Conservation (phyloP, 306 rosid species). For the Castanea sativa region DNA sequence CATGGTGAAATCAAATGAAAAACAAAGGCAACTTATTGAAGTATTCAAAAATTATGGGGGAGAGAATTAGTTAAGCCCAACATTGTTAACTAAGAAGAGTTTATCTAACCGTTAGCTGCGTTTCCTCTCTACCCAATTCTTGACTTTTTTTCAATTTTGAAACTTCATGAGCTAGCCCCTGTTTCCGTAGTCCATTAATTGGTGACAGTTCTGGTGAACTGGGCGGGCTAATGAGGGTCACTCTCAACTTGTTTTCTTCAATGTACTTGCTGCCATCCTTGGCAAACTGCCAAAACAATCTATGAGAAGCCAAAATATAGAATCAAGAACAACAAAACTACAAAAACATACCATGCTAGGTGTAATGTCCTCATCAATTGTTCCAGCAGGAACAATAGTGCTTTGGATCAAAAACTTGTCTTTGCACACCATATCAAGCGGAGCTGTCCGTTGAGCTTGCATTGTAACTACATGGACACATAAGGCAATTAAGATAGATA, state of each 20-base stretch:
- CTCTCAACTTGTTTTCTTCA: conserved; percentile 83
- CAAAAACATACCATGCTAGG: conserved; percentile 63
- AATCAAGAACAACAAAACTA: conserved; percentile 20
- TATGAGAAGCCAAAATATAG: conserved; percentile 18
- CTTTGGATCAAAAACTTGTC: conserved; percentile 94
- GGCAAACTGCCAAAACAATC: conserved; percentile 53
- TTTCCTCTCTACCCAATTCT: conserved; percentile 31
- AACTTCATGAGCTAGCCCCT: conserved; percentile 40
- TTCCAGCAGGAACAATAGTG: conserved; percentile 55
- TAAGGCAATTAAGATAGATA: background rate
- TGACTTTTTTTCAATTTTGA: conserved; percentile 20
- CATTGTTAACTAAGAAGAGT: conserved; percentile 16
- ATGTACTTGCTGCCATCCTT: conserved; percentile 55
- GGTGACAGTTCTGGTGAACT: conserved; percentile 60
- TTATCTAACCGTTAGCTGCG: conserved; percentile 50
- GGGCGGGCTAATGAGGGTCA: conserved; percentile 55
- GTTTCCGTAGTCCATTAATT: conserved; percentile 46
- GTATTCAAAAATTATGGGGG: conserved; percentile 8
- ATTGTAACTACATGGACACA: conserved; percentile 65
- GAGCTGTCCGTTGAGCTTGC: conserved; percentile 67
- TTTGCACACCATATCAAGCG: conserved; percentile 69
- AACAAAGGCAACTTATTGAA: background rate
- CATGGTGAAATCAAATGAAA: conserved; percentile 13
- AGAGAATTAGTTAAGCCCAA: conserved; percentile 4
- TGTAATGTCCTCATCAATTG: conserved; percentile 61